Evolutionary conservation across 78 protist genomes (phyloP).

Genomic region (Cavenderia fasciculata): DNA sequence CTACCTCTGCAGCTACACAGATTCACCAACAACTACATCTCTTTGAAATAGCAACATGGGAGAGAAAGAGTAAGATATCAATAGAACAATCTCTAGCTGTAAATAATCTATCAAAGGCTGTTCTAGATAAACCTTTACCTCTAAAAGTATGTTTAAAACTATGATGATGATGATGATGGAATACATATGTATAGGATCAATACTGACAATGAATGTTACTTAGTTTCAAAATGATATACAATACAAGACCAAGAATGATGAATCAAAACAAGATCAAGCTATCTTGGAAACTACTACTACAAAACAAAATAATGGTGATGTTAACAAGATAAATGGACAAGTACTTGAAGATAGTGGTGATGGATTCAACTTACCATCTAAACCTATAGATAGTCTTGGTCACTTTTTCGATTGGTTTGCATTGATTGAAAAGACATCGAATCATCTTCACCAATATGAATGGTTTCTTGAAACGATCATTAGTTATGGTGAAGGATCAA

Average conservation of each 20-base stretch:
- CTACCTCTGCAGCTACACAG: too few relatives aligned
- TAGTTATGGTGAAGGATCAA: constrained; percentile 36
- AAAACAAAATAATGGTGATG: neutral
- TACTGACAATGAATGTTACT: neutral
- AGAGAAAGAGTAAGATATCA: constrained; percentile 44
- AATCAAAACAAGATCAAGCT: neutral
- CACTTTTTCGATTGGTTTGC: constrained; percentile 59
- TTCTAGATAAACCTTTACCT: constrained; percentile 34
- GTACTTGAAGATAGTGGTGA: neutral
- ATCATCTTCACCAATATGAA: constrained; percentile 76
- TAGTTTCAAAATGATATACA: neutral
- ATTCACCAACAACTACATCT: neutral
- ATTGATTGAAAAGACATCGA: constrained; percentile 28
- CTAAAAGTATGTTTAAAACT: neutral
- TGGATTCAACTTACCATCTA: constrained; percentile 7
- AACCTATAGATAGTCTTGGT: constrained; percentile 39
- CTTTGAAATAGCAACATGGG: constrained; percentile 59
- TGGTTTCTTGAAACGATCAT: constrained; percentile 72
- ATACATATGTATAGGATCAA: neutral
- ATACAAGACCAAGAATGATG: neutral
- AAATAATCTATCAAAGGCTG: constrained; percentile 2
- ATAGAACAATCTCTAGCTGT: constrained; percentile 23
- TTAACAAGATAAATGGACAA: neutral
- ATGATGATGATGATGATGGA: too few relatives aligned
- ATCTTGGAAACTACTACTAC: neutral